These are phyloP conservation scores for Trifolium fragiferum DNA, from an alignment of 306 rosid genomes.

Conservation along the genomic window DNA sequence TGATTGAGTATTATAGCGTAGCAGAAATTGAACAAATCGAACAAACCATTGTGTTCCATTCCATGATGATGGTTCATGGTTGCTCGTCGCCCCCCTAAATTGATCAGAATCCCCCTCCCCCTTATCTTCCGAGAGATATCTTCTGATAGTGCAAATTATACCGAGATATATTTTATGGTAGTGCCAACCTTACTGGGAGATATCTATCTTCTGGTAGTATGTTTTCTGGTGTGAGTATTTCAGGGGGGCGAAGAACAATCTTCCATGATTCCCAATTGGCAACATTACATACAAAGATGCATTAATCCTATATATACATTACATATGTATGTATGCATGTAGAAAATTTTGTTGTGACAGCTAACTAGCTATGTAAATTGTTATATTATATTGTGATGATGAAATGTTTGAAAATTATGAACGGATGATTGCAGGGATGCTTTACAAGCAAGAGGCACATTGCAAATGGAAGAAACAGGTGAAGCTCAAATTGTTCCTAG, in stretches of 20 bases:
- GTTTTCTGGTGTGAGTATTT: no score
- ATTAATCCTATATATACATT: neutral
- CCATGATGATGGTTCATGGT: no score
- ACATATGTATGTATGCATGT: neutral
- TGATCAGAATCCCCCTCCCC: no score
- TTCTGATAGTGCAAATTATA: no score
- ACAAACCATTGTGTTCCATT: neutral
- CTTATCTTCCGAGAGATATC: no score
- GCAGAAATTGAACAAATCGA: neutral
- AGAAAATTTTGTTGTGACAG: neutral
- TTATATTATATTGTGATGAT: neutral
- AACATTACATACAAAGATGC: neutral
- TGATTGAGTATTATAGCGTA: neutral
- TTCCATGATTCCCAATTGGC: neutral
- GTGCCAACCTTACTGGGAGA: no score
- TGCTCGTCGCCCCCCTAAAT: no score
- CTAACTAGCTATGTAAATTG: neutral
- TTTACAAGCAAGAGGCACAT: conserved; percentile 45
- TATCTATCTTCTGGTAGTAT: no score
- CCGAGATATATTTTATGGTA: no score
- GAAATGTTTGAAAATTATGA: neutral
- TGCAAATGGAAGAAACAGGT: conserved; percentile 45
- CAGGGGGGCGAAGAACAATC: no score
- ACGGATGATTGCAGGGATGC: conserved; percentile 53
- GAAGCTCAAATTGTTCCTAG: conserved; percentile 45